Conservation (phyloP, 2,329 filamentous ascomycete species). For the Davidsoniella virescens region DNA sequence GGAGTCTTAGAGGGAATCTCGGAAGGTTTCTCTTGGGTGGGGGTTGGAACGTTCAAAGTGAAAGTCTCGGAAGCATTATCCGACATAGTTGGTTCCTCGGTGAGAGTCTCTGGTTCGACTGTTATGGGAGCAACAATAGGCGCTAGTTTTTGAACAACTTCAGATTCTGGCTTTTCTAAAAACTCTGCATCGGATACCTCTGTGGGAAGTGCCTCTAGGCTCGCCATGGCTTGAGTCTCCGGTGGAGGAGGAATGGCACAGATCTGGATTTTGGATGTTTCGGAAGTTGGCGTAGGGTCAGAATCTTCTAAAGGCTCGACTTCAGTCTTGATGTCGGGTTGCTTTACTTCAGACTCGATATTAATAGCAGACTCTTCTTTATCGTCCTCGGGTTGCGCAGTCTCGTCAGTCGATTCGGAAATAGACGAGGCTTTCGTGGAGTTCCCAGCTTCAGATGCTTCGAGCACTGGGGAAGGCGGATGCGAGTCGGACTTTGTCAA, state of each 20-base stretch:
- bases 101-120: not conserved
- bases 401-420: conserved; percentile 47
- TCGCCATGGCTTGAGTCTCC: not conserved
- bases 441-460: conserved; percentile 37
- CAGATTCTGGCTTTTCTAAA: conserved; percentile 5
- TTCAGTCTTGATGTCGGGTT: not conserved
- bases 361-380: conserved; percentile 16
- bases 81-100: not conserved
- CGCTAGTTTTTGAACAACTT: not conserved
- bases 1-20: not conserved
- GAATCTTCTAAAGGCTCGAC: not conserved
- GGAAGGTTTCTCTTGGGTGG: not conserved
- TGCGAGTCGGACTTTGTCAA: conserved; percentile 39
- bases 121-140: not conserved
- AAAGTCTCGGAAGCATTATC: too few relatives aligned
- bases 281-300: not conserved
- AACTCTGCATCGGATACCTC: not conserved
- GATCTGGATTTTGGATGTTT: not conserved
- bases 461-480: conserved; percentile 37
- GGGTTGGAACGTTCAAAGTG: not conserved
- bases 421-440: conserved; percentile 49
- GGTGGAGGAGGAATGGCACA: not conserved
- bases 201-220: too few relatives aligned
- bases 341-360: conserved; percentile 3
- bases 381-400: conserved; percentile 27